These are phyloP conservation scores for Moricandia moricandioides DNA, from an alignment of 345 rosid genomes.

Conservation along the genomic window DNA sequence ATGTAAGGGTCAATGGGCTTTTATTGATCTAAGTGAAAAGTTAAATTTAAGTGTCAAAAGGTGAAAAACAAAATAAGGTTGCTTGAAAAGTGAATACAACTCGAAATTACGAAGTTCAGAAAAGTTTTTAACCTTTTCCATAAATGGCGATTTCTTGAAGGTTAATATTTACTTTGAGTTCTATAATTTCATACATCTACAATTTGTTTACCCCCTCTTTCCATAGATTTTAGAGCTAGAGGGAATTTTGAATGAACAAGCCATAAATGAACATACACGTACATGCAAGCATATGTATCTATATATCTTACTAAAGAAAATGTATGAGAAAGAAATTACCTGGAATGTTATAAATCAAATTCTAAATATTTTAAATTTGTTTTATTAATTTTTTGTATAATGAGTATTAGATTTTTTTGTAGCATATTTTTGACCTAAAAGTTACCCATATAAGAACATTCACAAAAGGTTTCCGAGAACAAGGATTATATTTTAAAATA, in stretches of 20 bases:
- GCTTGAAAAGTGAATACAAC: conserved; percentile 24
- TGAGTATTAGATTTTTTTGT: neutral
- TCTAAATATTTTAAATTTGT: neutral
- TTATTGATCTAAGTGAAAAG: conserved; percentile 19
- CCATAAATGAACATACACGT: conserved; percentile 11
- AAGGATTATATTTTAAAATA: no score
- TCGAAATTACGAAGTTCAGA: neutral
- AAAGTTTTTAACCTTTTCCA: conserved; percentile 25
- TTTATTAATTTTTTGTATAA: neutral
- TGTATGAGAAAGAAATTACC: neutral
- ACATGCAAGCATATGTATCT: neutral
- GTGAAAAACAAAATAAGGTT: conserved; percentile 32
- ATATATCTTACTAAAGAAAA: neutral
- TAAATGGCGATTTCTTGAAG: conserved; percentile 34
- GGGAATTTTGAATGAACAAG: conserved; percentile 14
- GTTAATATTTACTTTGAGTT: conserved; percentile 30
- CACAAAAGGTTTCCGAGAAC: neutral
- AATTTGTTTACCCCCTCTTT: conserved; percentile 22
- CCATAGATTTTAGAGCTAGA: conserved; percentile 34
- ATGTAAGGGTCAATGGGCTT: neutral
- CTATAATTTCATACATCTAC: conserved; percentile 25
- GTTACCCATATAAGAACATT: neutral
- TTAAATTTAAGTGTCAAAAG: conserved; percentile 13
- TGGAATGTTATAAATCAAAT: neutral
- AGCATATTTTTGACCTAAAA: neutral